Base-by-base conservation (phyloP, 1,284 basidiomycete genomes). In the Cutaneotrichosporon sp. region DNA sequence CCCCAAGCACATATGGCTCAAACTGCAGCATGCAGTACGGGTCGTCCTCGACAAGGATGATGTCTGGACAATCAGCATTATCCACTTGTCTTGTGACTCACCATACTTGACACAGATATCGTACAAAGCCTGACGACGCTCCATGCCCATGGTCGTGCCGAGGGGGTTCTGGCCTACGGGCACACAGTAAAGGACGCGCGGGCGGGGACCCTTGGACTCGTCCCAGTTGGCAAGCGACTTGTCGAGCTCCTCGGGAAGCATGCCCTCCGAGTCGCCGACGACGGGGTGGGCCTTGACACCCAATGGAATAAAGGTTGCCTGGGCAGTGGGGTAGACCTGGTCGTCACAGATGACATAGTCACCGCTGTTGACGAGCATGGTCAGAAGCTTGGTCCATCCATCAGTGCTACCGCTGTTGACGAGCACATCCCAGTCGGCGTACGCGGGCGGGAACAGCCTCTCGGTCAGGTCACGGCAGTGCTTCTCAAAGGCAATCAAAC, bases 321-420 rank as follows among this genome's bases (percentile, higher is more conserved):
- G 59, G 2, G 73, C 72, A 3, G 63, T 63, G 3, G 74, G 73
- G 55, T 75, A 76, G 9, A 71, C 69, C 66, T 67, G 70, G 49
- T 68, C 67, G 52, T 84, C 83, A 26, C 81, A 80, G 3, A 90
- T 69, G 47, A 88, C 77, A 14, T 79, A 78, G 56, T 89, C 86
- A 13, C 85, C 87, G 1, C 79, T 80, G 63, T 90, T 85, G 67
- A 82, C 83, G 12, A 90, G 73, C 80, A 86, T 45, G 66, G 59
- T 52, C 34, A 61, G 48, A 44, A 69, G 53, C 51, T 70, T 69
- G 53, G 51, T 72, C 61, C 65, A 81, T 35, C 81, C 87, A 64
- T 88, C 87, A 0, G 87, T 90, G 58, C 86, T 86, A 14, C 87
- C 87, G n/a, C 78, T 78, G 62, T 85, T 80, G 5, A 84, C 34